Base-by-base conservation (phyloP, 2,329 filamentous ascomycete genomes). In the Ilyonectria destructans region DNA sequence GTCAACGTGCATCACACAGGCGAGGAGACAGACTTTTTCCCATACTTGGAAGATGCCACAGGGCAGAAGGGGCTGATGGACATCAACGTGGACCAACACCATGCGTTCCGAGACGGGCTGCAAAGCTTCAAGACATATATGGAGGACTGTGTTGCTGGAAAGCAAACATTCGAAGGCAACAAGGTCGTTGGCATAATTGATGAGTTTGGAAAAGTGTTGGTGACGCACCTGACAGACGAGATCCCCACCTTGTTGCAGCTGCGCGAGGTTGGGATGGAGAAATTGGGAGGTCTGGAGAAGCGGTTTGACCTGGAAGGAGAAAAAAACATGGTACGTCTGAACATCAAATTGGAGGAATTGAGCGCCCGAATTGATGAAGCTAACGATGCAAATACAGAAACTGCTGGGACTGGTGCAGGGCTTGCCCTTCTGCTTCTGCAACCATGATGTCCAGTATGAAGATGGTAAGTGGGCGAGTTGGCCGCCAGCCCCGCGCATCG, bases 11-110 rank as follows among this genome's bases (percentile, higher is more conserved):
- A 84, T 59, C 82, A 84, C 65, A 61, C 70, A 7, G 71, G 71
- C n/a, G 82, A 84, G 64, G 82, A 84, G 64, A 69, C 66, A 1
- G 43, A 74, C 31, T 77, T 81, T 56, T 83, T 84, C 69, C 78
- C 80, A 1, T 68, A 61, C 2, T 65, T 83, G 6, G 80, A 83
- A 64, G 60, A 71, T 12, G 63, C 79, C 48, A 67, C 75, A 7
- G 80, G 79, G 0, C 72, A 78, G 49, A 67, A 72, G 58, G 78
- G 79, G 1, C 63, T 81, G 33, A 82, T 83, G 80, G 78, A 80
- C 7, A 58, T 58, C 51, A 84, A 82, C 69, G 71, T 83, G 9
- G 75, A 78, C 21, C 81, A 84, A 62, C 82, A 84, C 65, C 72
- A 78, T 6, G 75, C 72, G 2, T 83, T 84, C 65, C 71, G 77